Evolutionary conservation across 2,329 filamentous ascomycete genomes (phyloP), one percentile per base, ranked within the genome.

Genomic region (Cordyceps militaris): DNA sequence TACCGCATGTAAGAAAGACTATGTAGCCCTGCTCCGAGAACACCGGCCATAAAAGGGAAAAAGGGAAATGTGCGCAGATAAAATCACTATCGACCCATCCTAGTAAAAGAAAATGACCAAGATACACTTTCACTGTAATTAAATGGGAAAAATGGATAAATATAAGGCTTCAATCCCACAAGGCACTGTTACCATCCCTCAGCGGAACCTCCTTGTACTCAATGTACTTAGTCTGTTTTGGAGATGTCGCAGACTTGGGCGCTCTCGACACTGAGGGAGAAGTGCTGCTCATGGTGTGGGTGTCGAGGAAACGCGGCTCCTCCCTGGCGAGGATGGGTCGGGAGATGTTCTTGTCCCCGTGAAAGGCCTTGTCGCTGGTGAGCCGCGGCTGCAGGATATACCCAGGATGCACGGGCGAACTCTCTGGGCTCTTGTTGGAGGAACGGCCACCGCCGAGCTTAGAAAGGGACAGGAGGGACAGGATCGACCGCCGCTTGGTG

Each of bases 101-200:
- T n/a, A n/a, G n/a, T 9, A n/a, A 47, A 44, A n/a, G 16, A 10
- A 28, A 38, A 14, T 4, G 19, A 28, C n/a, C 40, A 38, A 28
- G 14, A 48, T 21, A 21, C 1, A 32, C 24, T 19, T 11, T 10
- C 6, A 48, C 16, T 21, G 26, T 7, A 46, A 28, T 7, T 10
- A n/a, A n/a, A 16, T 4, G 47, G 30, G 16, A 14, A n/a, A 59
- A n/a, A 3, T 9, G 36, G 36, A n/a, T n/a, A 6, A 28, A 28
- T 11, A 56, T 67, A n/a, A 32, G 11, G 30, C 11, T 32, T 21
- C 11, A 21, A 0, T 71, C 72, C 36, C 71, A 73, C 0, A 75
- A 59, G 1, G 62, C 62, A 53, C 69, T 72, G 60, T 73, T 71
- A 24, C 72, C 71, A 3, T 69, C 73, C 3, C 60, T 59, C 16